phyloP scores from a whole-genome alignment of 306 rosid species.

The Prunus campanulata region DNA sequence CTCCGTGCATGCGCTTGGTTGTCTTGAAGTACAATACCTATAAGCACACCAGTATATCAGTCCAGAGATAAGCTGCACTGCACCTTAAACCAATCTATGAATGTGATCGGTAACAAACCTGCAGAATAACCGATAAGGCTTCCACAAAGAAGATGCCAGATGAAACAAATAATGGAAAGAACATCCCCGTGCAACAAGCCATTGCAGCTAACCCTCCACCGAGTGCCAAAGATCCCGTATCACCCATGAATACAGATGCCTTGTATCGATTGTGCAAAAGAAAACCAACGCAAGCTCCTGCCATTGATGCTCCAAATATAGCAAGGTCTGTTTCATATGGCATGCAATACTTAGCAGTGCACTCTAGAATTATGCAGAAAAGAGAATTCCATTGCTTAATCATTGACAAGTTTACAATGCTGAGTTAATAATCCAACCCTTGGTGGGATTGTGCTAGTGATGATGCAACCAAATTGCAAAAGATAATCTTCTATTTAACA shows the following conservation, averaged over 20 bases:
- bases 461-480: no score
- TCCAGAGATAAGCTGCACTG: neutral
- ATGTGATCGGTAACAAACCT: constrained; percentile 35
- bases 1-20: constrained; percentile 44
- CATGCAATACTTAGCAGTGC: constrained; percentile 14
- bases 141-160: constrained; percentile 73
- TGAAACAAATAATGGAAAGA: constrained; percentile 76
- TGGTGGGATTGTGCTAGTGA: neutral
- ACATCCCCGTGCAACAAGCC: constrained; percentile 97
- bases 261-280: constrained; percentile 87
- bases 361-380: constrained; percentile 5
- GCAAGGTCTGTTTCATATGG: constrained; percentile 66
- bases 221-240: constrained; percentile 85
- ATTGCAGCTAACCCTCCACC: constrained; percentile 95
- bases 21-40: constrained; percentile 58
- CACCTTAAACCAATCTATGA: neutral
- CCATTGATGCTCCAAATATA: constrained; percentile 96
- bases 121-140: constrained; percentile 66
- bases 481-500: no score
- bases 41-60: neutral
- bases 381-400: neutral
- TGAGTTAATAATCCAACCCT: neutral
- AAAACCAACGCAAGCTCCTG: constrained; percentile 98
- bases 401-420: neutral
- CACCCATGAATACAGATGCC: constrained; percentile 91